phyloP scores from a whole-genome alignment of 768 basidiomycete genomes.

The Filobasidium wieringae region DNA sequence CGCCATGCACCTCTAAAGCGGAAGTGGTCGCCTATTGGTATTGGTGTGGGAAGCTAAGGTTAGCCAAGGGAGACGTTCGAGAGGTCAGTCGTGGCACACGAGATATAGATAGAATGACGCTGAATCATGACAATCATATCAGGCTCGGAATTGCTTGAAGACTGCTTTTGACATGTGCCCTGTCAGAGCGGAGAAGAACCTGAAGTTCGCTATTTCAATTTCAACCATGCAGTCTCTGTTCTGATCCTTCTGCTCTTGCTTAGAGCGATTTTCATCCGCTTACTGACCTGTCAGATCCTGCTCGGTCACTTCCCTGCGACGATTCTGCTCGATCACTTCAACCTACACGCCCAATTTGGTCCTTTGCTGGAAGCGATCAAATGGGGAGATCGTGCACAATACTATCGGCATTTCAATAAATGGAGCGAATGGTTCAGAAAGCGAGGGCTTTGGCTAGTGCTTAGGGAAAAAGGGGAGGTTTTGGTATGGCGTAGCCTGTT shows the following conservation, averaged over 20 bases:
- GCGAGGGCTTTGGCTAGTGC: slow-evolving; percentile 13
- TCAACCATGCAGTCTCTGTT: too few species aligned
- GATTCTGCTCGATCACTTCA: slow-evolving; percentile 6
- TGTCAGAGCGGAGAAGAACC: slow-evolving; percentile 5
- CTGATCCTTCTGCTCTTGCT: not conserved
- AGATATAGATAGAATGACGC: not conserved
- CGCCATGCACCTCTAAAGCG: slow-evolving; percentile 7
- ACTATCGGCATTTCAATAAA: slow-evolving; percentile 10
- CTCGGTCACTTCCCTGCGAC: slow-evolving; percentile 9
- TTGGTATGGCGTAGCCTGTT: slow-evolving; percentile 17
- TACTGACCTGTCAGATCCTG: slow-evolving; percentile 15
- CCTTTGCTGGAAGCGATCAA: slow-evolving; percentile 12
- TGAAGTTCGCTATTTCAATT: not conserved
- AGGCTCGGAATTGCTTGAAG: slow-evolving; percentile 13
- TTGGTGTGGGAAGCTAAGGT: slow-evolving; percentile 10
- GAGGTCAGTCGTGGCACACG: not conserved
- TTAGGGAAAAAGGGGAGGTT: slow-evolving; percentile 16
- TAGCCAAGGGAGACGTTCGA: slow-evolving; percentile 11
- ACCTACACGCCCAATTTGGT: slow-evolving; percentile 14
- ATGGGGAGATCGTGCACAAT: slow-evolving; percentile 10
- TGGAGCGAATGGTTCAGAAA: slow-evolving; percentile 14
- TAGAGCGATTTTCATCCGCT: slow-evolving; percentile 16
- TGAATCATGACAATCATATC: not conserved
- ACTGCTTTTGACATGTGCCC: slow-evolving; percentile 12
- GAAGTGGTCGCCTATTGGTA: slow-evolving; percentile 13